Evolutionary conservation across 306 rosid species (phyloP).

Genomic region (Vachellia collinsii): DNA sequence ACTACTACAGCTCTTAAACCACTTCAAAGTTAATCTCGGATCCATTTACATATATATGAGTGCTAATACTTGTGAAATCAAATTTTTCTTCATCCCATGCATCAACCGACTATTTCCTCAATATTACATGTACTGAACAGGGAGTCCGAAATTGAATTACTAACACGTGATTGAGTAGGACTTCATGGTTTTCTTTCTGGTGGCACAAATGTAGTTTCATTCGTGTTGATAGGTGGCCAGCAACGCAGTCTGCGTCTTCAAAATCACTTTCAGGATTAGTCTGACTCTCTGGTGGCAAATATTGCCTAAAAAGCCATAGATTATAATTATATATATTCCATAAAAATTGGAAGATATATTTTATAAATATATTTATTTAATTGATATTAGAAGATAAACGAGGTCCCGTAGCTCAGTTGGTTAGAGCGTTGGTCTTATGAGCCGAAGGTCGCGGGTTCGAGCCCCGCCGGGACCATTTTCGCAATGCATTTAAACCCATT

Average conservation of each 20-base stretch:
- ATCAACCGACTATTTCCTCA: background rate
- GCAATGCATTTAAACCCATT: no score
- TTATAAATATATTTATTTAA: no score
- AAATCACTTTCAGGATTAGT: background rate
- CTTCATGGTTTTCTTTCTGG: background rate
- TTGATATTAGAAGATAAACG: no score
- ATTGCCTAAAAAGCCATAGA: no score
- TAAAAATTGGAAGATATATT: no score
- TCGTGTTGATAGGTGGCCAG: background rate
- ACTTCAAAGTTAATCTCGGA: background rate
- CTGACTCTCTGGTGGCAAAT: background rate
- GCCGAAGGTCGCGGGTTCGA: constrained; percentile 74
- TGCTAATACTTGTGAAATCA: background rate
- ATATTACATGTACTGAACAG: background rate
- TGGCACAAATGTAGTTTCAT: background rate
- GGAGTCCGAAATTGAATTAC: background rate
- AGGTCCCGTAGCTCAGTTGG: constrained; percentile 68
- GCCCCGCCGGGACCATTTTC: constrained; percentile 59
- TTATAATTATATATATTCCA: no score
- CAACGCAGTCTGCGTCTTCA: background rate
- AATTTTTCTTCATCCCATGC: background rate
- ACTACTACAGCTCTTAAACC: background rate
- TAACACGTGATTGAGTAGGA: background rate
- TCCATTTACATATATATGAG: background rate
- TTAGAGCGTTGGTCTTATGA: constrained; percentile 71